Evolutionary conservation across 495 filamentous ascomycete genomes (phyloP).

Genomic region (Tuber indicum): DNA sequence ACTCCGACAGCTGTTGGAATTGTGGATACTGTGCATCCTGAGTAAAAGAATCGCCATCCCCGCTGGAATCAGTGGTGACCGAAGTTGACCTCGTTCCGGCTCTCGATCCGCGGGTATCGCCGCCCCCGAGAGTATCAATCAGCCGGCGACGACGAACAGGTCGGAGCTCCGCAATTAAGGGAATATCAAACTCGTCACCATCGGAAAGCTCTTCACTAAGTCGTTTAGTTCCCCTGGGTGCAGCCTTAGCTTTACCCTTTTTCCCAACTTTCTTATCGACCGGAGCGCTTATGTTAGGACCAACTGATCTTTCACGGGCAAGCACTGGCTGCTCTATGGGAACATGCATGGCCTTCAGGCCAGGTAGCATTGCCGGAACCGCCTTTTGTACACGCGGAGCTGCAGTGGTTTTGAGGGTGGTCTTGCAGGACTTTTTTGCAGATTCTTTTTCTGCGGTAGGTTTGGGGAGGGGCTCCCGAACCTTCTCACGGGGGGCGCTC

Average conservation of each 20-base stretch:
- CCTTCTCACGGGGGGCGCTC: background rate
- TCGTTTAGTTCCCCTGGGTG: background rate
- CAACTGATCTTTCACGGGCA: background rate
- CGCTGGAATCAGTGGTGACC: constrained; percentile 17
- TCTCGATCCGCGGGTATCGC: background rate
- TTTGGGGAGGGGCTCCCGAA: background rate
- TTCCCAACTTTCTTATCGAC: background rate
- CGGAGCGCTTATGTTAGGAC: background rate
- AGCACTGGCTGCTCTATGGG: background rate
- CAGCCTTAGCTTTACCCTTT: background rate
- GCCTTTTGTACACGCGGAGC: background rate
- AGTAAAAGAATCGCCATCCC: constrained; percentile 1
- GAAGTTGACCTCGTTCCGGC: constrained; percentile 12
- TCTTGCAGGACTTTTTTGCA: background rate
- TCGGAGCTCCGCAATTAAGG: constrained; percentile 17
- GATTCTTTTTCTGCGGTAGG: background rate
- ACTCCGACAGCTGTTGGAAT: constrained; percentile 8
- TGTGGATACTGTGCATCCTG: constrained; percentile 17
- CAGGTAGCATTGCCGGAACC: background rate
- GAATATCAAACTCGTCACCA: background rate
- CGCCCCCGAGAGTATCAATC: constrained; percentile 51
- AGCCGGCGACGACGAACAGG: constrained; percentile 46
- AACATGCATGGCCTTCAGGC: background rate
- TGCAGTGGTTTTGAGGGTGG: background rate
- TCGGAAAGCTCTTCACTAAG: background rate